phyloP scores from a whole-genome alignment of 768 basidiomycete genomes.

The Brasilioporus rufonigricans region DNA sequence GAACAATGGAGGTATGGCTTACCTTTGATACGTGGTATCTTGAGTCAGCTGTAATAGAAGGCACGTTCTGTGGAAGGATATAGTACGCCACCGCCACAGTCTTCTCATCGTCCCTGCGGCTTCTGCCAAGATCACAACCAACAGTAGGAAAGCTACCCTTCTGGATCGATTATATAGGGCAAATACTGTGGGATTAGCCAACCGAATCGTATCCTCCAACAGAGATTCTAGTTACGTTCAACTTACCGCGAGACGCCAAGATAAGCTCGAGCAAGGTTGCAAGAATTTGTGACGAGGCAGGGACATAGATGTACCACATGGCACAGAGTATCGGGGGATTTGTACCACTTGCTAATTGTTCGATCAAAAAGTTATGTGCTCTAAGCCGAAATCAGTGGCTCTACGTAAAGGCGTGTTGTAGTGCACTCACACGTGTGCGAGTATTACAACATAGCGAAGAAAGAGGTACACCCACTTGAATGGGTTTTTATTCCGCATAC shows the following conservation, averaged over 20 bases:
- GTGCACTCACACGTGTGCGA: conserved; percentile 20
- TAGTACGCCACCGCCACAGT: neutral
- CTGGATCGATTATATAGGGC: conserved; percentile 21
- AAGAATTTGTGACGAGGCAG: conserved; percentile 3
- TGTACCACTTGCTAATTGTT: conserved; percentile 7
- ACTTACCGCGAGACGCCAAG: conserved; percentile 18
- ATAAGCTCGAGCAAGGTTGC: conserved; percentile 15
- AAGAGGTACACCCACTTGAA: conserved; percentile 33
- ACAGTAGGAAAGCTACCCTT: conserved; percentile 7
- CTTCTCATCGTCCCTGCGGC: neutral
- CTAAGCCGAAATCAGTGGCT: conserved; percentile 1
- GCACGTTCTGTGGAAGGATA: conserved; percentile 2
- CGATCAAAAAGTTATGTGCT: conserved; percentile 13
- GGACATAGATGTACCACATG: conserved; percentile 10
- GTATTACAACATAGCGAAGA: conserved; percentile 25
- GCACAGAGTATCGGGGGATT: conserved; percentile 8
- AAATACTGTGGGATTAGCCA: conserved; percentile 9
- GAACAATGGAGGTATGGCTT: neutral
- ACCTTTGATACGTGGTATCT: conserved; percentile 7
- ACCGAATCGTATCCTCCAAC: neutral
- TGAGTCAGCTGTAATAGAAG: neutral
- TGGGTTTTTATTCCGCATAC: conserved; percentile 22
- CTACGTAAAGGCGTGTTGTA: neutral
- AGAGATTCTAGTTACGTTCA: neutral
- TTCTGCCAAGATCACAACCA: conserved; percentile 4